Conservation (phyloP, 257 asterid species). For the Plantago elongata region DNA sequence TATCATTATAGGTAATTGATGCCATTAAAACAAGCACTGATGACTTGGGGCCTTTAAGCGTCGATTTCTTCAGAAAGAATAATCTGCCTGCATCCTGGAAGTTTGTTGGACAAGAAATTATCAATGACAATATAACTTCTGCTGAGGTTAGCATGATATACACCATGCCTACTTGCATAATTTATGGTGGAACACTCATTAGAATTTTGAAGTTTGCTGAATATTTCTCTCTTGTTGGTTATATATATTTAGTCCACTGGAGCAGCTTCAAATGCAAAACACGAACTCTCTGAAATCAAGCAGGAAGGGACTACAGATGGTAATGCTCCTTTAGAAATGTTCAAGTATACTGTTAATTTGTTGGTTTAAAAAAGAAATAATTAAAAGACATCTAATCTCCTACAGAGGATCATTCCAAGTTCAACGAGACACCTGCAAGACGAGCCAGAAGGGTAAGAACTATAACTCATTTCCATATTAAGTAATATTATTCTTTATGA, state of each 20-base stretch:
- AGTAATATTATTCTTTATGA: not conserved
- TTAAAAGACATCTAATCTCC: constrained; percentile 17
- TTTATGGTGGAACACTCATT: constrained; percentile 15
- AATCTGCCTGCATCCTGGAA: constrained; percentile 82
- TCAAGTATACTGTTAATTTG: constrained; percentile 14
- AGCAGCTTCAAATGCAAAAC: constrained; percentile 33
- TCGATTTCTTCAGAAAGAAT: constrained; percentile 55
- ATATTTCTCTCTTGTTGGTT: constrained; percentile 17
- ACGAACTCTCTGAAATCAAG: constrained; percentile 41
- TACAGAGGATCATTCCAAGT: constrained; percentile 56
- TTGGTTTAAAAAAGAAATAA: constrained; percentile 9
- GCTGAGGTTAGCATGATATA: constrained; percentile 45
- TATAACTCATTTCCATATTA: constrained; percentile 1
- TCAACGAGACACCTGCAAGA: constrained; percentile 52
- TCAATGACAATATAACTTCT: constrained; percentile 32
- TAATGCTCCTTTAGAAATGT: constrained; percentile 23
- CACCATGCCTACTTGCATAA: constrained; percentile 12
- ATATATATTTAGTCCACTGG: constrained; percentile 32
- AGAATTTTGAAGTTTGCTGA: constrained; percentile 21
- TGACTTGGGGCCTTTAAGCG: constrained; percentile 70
- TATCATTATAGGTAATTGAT: constrained; percentile 60
- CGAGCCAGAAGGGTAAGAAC: constrained; percentile 70
- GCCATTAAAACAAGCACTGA: constrained; percentile 56
- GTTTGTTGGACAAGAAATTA: constrained; percentile 35
- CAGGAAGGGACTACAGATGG: constrained; percentile 42